Percentiles rank a stretch among this genome's conserved stretches.
Conservation (phyloP, 306 rosid species). For the Acacia confusa region DNA sequence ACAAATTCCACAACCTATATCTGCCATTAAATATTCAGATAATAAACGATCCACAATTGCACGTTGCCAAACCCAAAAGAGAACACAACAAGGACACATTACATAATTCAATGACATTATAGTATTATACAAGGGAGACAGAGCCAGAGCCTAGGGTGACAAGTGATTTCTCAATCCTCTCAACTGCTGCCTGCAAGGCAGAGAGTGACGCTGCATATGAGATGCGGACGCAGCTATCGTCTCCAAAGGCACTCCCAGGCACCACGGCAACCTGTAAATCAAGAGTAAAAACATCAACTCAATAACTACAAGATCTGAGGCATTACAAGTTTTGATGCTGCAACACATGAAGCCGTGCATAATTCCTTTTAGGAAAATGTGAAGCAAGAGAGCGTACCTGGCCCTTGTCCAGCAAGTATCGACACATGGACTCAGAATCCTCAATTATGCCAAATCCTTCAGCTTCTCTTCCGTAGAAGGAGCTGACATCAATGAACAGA, state of each 20-base stretch:
- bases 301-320: background rate
- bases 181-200: conserved; percentile 75
- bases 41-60: conserved; percentile 33
- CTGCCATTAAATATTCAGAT: conserved; percentile 7
- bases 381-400: conserved; percentile 59
- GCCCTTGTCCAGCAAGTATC: conserved; percentile 76
- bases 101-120: conserved; percentile 25
- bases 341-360: background rate
- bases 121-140: conserved; percentile 49
- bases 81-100: conserved; percentile 24
- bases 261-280: conserved; percentile 84
- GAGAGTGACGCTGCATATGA: conserved; percentile 88
- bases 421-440: conserved; percentile 80
- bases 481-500: conserved; percentile 85
- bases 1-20: background rate
- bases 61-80: conserved; percentile 24
- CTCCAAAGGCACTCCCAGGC: conserved; percentile 92
- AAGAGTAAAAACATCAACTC: conserved; percentile 11
- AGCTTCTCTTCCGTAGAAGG: conserved; percentile 75
- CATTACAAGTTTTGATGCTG: background rate
- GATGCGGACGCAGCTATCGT: conserved; percentile 82
- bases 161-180: conserved; percentile 80
- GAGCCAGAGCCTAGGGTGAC: conserved; percentile 43
- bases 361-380: background rate
- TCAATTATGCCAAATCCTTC: conserved; percentile 86